These are phyloP conservation scores for Anthracocystis panici-leucophaei DNA, from an alignment of 1,284 basidiomycete genomes.

Conservation along the genomic window DNA sequence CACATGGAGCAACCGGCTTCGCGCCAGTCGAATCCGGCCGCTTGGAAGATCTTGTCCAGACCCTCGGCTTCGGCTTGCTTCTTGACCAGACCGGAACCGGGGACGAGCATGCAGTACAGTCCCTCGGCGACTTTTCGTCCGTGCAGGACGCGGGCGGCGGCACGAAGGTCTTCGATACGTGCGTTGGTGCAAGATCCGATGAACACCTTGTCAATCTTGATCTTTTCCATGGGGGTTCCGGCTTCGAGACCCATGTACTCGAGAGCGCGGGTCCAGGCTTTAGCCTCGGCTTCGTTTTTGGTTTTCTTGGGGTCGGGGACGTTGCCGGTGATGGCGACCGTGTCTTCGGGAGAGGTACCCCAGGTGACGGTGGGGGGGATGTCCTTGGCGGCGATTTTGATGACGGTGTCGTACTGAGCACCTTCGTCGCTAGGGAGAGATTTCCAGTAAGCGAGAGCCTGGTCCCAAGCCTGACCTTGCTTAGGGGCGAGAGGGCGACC, in stretches of 20 bases:
- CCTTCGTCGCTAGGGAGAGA: slow-evolving; percentile 64
- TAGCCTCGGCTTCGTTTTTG: slow-evolving; percentile 55
- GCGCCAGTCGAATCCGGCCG: slow-evolving; percentile 68
- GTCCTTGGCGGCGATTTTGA: slow-evolving; percentile 65
- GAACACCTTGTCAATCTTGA: slow-evolving; percentile 69
- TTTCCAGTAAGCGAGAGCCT: slow-evolving; percentile 65
- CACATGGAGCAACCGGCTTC: slow-evolving; percentile 70
- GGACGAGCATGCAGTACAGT: slow-evolving; percentile 68
- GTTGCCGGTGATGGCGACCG: slow-evolving; percentile 64
- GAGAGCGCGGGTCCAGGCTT: slow-evolving; percentile 59
- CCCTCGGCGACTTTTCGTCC: slow-evolving; percentile 63
- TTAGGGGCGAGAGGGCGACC: slow-evolving; percentile 66
- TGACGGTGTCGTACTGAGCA: slow-evolving; percentile 65
- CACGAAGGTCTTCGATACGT: slow-evolving; percentile 67
- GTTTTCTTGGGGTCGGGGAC: slow-evolving; percentile 65
- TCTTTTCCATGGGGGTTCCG: slow-evolving; percentile 63
- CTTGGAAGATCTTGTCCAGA: slow-evolving; percentile 68
- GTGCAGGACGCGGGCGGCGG: slow-evolving; percentile 64
- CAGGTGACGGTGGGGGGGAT: slow-evolving; percentile 67
- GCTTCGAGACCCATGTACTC: slow-evolving; percentile 68
- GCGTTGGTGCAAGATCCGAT: slow-evolving; percentile 69
- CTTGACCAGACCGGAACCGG: slow-evolving; percentile 68
- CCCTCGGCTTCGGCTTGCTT: slow-evolving; percentile 69
- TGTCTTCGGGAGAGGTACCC: slow-evolving; percentile 67
- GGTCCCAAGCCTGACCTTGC: slow-evolving; percentile 62